Percentiles rank a stretch among this genome's conserved stretches.
Evolutionary conservation across 257 asterid genomes (phyloP).

Genomic region (Voacanga thouarsii): DNA sequence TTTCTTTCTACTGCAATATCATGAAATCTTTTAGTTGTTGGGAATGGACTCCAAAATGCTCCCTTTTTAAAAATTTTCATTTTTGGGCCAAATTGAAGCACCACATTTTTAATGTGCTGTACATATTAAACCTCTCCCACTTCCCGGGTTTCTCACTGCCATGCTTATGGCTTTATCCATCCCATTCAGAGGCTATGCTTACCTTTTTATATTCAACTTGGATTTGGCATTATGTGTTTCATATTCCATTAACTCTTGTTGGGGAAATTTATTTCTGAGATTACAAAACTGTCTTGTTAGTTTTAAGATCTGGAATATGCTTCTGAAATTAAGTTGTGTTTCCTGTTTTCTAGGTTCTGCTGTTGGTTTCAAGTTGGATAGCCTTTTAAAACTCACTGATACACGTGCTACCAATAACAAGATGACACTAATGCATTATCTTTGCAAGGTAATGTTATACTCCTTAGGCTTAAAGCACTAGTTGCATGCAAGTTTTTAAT

Average conservation of each 20-base stretch:
- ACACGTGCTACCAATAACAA: constrained; percentile 91
- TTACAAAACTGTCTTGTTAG: background rate
- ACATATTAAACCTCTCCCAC: background rate
- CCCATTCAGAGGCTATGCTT: background rate
- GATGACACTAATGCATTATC: constrained; percentile 99
- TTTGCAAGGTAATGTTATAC: constrained; percentile 69
- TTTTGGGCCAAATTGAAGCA: background rate
- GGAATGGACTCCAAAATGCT: too few species aligned
- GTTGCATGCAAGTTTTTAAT: background rate
- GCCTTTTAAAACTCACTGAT: constrained; percentile 93
- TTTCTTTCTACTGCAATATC: background rate
- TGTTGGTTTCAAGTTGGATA: constrained; percentile 95
- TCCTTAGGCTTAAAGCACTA: background rate
- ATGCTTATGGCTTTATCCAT: background rate
- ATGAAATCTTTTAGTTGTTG: background rate
- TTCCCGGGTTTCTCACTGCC: background rate
- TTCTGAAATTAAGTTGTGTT: background rate
- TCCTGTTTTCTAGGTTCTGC: constrained; percentile 60
- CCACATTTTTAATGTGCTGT: background rate
- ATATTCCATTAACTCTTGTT: background rate
- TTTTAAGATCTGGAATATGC: background rate
- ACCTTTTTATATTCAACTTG: background rate
- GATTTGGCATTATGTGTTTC: background rate
- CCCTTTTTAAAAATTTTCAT: background rate
- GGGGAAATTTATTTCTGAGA: background rate